A percentile compares a stretch with the other conserved stretches of the same genome.
Conservation (phyloP, 176 grass and related monocot species). For the Eremochloa ophiuroides region DNA sequence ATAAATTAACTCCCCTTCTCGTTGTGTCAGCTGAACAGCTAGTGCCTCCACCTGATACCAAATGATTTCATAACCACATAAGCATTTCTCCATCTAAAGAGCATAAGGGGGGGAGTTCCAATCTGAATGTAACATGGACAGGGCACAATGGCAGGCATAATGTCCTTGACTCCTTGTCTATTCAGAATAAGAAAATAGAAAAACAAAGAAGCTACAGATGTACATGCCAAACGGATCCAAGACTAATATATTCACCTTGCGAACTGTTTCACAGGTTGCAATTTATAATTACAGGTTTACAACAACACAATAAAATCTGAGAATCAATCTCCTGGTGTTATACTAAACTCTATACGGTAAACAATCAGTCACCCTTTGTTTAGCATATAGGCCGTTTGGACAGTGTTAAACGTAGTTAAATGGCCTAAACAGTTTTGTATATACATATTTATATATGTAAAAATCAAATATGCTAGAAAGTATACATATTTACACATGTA, state of each 20-base stretch:
- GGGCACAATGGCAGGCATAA: neutral
- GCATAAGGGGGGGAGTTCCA: neutral
- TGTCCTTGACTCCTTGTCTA: neutral
- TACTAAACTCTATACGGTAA: too few relatives aligned
- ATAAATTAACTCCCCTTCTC: constrained; percentile 95
- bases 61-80: constrained; percentile 13
- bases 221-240: neutral
- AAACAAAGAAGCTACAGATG: neutral
- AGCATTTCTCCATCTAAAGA: constrained; percentile 6
- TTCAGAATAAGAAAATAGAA: neutral
- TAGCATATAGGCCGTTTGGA: neutral
- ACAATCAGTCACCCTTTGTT: too few relatives aligned
- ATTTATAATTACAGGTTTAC: neutral
- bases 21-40: constrained; percentile 92
- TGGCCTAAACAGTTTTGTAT: neutral
- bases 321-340: neutral
- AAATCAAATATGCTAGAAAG: neutral
- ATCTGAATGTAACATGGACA: neutral
- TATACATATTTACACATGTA: neutral
- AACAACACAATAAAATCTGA: neutral
- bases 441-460: neutral
- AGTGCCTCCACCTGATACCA: constrained; percentile 79
- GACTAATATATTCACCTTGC: neutral
- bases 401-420: neutral
- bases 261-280: neutral